phyloP scores from a whole-genome alignment of 345 rosid genomes.

The Pistacia atlantica region DNA sequence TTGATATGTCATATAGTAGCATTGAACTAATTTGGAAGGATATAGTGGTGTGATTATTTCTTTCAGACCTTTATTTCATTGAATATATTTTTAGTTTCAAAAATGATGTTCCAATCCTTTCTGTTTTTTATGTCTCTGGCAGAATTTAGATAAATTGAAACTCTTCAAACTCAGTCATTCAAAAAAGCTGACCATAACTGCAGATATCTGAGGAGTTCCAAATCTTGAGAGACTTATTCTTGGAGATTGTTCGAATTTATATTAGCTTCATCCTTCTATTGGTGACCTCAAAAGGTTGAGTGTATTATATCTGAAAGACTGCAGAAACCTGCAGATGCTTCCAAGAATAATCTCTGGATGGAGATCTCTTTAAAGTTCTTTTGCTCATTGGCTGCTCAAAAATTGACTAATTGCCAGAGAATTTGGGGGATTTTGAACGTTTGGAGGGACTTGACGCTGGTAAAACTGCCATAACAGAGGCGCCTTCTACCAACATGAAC shows the following conservation, averaged over 20 bases:
- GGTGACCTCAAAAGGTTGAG: constrained; percentile 3
- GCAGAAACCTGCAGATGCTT: no score
- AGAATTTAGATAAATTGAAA: neutral
- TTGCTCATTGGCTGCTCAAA: no score
- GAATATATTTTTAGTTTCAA: neutral
- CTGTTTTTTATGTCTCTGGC: neutral
- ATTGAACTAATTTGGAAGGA: constrained; percentile 12
- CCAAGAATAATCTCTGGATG: no score
- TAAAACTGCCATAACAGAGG: no score
- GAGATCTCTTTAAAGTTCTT: no score
- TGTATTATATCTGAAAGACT: no score
- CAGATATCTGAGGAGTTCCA: constrained; percentile 11
- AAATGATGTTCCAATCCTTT: neutral
- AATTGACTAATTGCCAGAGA: no score
- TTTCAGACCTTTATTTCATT: neutral
- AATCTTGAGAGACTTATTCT: constrained; percentile 20
- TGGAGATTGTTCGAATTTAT: constrained; percentile 14
- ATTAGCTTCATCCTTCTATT: constrained; percentile 24
- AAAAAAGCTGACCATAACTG: constrained; percentile 7
- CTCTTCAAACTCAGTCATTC: neutral
- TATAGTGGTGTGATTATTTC: neutral
- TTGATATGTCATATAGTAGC: constrained; percentile 13
- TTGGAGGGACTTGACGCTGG: no score
- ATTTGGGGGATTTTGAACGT: no score
- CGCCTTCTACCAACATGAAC: no score